These are phyloP conservation scores for Pulveroboletus sp. DNA, from an alignment of 768 basidiomycete genomes.

Conservation along the genomic window DNA sequence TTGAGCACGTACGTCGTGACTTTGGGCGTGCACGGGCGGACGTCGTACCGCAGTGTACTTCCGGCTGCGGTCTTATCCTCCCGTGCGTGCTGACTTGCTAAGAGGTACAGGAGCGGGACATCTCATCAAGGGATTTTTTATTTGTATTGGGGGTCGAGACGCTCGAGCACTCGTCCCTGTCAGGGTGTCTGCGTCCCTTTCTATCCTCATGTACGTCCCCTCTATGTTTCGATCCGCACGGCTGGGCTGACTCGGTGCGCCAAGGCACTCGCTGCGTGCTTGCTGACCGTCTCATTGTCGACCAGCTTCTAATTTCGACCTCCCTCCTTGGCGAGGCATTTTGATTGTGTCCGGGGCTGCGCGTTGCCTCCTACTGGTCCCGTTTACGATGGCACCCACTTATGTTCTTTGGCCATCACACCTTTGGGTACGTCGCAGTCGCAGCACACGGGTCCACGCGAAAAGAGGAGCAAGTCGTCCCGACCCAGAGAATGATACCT, in stretches of 20 bases:
- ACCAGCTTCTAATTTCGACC: background rate
- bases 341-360: constrained; percentile 8
- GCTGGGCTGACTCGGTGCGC: background rate
- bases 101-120: background rate
- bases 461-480: background rate
- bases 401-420: background rate
- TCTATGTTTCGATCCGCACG: no score
- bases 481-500: constrained; percentile 13
- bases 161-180: background rate
- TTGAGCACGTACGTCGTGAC: no score
- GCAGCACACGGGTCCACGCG: background rate
- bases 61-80: background rate
- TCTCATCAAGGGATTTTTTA: background rate
- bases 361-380: constrained; percentile 1
- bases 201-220: no score
- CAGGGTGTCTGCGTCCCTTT: no score
- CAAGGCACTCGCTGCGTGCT: background rate
- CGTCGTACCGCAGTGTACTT: no score
- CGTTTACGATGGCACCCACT: background rate
- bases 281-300: background rate
- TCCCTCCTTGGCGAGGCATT: background rate
- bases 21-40: no score
- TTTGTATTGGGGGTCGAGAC: background rate
- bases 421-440: background rate
- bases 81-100: background rate